A percentile compares a stretch with the other conserved stretches of the same genome.
Conservation (phyloP, 352 stramenopile species). For the Phytopythium kandeliae region DNA sequence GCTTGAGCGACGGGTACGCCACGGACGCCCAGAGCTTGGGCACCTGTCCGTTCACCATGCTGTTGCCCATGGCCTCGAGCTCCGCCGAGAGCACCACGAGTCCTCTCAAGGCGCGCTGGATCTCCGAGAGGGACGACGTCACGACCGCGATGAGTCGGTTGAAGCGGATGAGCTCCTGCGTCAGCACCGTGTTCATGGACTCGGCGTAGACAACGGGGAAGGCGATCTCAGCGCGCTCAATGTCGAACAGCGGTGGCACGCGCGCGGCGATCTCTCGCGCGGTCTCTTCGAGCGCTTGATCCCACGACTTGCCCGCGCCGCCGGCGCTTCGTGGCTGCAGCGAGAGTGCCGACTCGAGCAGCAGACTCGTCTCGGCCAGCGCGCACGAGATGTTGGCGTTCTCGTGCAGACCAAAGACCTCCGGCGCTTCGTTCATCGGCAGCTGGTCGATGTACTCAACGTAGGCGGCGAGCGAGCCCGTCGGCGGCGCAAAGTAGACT, state of each 20-base stretch:
- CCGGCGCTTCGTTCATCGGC: constrained; percentile 79
- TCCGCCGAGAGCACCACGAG: constrained; percentile 91
- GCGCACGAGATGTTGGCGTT: constrained; percentile 88
- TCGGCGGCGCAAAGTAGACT: constrained; percentile 67
- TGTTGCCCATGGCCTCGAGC: constrained; percentile 91
- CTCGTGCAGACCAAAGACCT: constrained; percentile 84
- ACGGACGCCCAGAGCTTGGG: constrained; percentile 75
- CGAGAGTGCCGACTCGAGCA: constrained; percentile 87
- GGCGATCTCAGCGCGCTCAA: constrained; percentile 85
- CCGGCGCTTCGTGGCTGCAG: constrained; percentile 82
- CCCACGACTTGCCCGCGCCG: constrained; percentile 83
- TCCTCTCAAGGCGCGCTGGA: constrained; percentile 90
- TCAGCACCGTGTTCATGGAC: constrained; percentile 89
- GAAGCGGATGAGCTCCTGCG: constrained; percentile 89
- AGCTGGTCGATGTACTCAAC: constrained; percentile 80
- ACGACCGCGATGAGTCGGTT: constrained; percentile 84
- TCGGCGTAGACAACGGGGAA: constrained; percentile 82
- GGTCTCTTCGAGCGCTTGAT: constrained; percentile 82
- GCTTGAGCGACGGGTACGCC: constrained; percentile 91
- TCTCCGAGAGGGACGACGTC: constrained; percentile 72
- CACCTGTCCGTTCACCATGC: constrained; percentile 91
- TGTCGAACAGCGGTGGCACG: constrained; percentile 81
- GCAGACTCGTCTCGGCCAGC: constrained; percentile 78
- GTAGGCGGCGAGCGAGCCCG: constrained; percentile 39
- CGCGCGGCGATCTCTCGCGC: constrained; percentile 81